phyloP scores from a whole-genome alignment of 495 filamentous ascomycete genomes.

The Aspergillus egyptiacus region DNA sequence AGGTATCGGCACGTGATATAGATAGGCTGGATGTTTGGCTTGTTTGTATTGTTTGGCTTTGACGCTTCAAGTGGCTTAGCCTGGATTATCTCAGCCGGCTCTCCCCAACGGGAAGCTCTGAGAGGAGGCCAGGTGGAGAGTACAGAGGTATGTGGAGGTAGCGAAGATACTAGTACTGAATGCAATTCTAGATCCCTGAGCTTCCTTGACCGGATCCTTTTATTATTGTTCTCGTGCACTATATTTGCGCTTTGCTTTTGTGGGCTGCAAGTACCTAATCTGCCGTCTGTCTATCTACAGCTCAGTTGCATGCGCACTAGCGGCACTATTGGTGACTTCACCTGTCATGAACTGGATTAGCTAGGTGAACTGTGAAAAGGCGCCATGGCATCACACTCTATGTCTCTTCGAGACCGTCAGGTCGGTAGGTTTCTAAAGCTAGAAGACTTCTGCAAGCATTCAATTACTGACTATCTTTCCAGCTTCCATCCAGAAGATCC shows the following conservation, averaged over 20 bases:
- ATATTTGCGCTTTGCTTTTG: background rate
- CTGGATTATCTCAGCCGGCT: conserved; percentile 18
- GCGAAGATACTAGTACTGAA: background rate
- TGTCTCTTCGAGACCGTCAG: conserved; percentile 91
- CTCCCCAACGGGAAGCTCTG: conserved; percentile 14
- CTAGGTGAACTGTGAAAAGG: conserved; percentile 14
- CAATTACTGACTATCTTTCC: conserved; percentile 1
- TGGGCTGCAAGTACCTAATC: background rate
- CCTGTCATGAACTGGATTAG: conserved; percentile 21
- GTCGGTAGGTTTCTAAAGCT: conserved; percentile 74
- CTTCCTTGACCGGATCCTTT: background rate
- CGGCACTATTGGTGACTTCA: conserved; percentile 1
- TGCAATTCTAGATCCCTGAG: background rate
- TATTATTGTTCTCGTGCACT: background rate
- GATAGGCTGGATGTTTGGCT: no score
- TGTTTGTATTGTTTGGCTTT: conserved; percentile 16
- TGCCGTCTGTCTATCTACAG: background rate
- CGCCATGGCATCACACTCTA: conserved; percentile 65
- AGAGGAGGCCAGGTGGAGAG: conserved; percentile 24
- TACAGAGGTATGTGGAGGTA: background rate
- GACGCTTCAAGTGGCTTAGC: background rate
- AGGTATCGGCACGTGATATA: conserved; percentile 16
- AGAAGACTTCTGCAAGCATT: conserved; percentile 11
- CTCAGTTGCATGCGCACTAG: conserved; percentile 1
- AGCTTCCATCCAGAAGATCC: conserved; percentile 94